Evolutionary conservation across 306 rosid species (phyloP).

Genomic region (Cucurbita argyrosperma): DNA sequence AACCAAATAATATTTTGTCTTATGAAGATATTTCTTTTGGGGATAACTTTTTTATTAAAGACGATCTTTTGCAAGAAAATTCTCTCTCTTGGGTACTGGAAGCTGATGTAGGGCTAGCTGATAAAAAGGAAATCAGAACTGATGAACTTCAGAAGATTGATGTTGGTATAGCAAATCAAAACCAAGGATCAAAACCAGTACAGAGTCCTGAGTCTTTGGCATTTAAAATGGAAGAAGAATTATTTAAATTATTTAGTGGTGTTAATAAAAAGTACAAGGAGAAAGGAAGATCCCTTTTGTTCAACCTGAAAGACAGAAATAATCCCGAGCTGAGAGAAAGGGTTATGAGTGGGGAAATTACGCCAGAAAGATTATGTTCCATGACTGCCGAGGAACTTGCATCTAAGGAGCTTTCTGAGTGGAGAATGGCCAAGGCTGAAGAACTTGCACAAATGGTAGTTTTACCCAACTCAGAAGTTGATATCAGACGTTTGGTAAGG

Average conservation of each 20-base stretch:
- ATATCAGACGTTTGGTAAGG: slow-evolving; percentile 73
- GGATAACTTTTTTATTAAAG: slow-evolving; percentile 65
- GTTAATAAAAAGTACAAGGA: slow-evolving; percentile 98
- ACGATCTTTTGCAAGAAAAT: slow-evolving; percentile 87
- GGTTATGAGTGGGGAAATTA: slow-evolving; percentile 75
- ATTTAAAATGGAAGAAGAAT: slow-evolving; percentile 56
- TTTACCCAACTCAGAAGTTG: slow-evolving; percentile 73
- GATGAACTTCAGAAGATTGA: slow-evolving; percentile 24
- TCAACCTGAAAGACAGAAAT: slow-evolving; percentile 87
- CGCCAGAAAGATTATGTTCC: slow-evolving; percentile 67
- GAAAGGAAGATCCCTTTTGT: slow-evolving; percentile 93
- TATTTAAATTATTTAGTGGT: slow-evolving; percentile 86
- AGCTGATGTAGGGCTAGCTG: slow-evolving; percentile 35
- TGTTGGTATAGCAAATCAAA: slow-evolving; percentile 21
- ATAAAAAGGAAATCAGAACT: slow-evolving; percentile 23
- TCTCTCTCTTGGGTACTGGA: slow-evolving; percentile 94
- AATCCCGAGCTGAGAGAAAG: slow-evolving; percentile 90
- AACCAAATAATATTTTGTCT: slow-evolving; percentile 38
- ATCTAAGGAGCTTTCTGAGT: slow-evolving; percentile 91
- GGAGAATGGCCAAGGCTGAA: slow-evolving; percentile 99
- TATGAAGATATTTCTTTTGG: slow-evolving; percentile 63
- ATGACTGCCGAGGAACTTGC: slow-evolving; percentile 99
- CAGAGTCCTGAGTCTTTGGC: slow-evolving; percentile 53
- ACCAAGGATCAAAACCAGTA: slow-evolving; percentile 14
- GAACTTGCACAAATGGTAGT: slow-evolving; percentile 94